phyloP scores from a whole-genome alignment of 495 filamentous ascomycete genomes.

The Talaromyces adpressus region DNA sequence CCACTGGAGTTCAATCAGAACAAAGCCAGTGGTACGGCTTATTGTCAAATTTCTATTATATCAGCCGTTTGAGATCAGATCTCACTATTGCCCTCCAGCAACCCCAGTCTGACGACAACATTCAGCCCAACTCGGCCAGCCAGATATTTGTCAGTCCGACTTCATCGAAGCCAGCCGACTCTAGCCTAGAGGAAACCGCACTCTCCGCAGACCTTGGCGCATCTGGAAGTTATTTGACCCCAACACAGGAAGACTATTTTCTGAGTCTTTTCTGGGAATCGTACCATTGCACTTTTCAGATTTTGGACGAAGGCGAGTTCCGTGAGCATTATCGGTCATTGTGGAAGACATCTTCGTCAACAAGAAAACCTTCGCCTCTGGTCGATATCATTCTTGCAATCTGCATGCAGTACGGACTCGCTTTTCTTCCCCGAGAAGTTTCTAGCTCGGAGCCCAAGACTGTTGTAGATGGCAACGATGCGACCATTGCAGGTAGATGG shows the following conservation, averaged over 20 bases:
- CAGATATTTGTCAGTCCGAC: too few species aligned
- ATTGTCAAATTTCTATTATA: constrained; percentile 23
- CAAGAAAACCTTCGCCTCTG: constrained; percentile 29
- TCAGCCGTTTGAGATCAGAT: constrained; percentile 20
- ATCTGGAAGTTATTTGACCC: constrained; percentile 10
- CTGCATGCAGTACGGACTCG: constrained; percentile 35
- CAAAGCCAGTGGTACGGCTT: constrained; percentile 22
- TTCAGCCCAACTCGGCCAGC: constrained; percentile 4
- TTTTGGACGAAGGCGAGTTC: constrained; percentile 41
- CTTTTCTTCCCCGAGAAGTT: constrained; percentile 17
- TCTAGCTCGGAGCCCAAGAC: background rate
- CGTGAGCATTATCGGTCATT: constrained; percentile 35
- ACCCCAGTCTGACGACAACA: constrained; percentile 9
- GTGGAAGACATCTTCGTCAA: constrained; percentile 18
- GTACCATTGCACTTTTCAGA: constrained; percentile 28
- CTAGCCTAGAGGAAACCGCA: constrained; percentile 2
- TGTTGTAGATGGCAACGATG: constrained; percentile 23
- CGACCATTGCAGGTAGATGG: constrained; percentile 36
- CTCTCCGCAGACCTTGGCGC: background rate
- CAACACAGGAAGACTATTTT: constrained; percentile 41
- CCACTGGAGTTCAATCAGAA: constrained; percentile 2
- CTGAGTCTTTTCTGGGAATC: constrained; percentile 43
- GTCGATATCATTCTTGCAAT: constrained; percentile 46
- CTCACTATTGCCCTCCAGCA: constrained; percentile 18
- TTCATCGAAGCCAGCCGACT: constrained; percentile 7